These are phyloP conservation scores for Clonostachys byssicola DNA, from an alignment of 2,329 filamentous ascomycete genomes.

Conservation along the genomic window DNA sequence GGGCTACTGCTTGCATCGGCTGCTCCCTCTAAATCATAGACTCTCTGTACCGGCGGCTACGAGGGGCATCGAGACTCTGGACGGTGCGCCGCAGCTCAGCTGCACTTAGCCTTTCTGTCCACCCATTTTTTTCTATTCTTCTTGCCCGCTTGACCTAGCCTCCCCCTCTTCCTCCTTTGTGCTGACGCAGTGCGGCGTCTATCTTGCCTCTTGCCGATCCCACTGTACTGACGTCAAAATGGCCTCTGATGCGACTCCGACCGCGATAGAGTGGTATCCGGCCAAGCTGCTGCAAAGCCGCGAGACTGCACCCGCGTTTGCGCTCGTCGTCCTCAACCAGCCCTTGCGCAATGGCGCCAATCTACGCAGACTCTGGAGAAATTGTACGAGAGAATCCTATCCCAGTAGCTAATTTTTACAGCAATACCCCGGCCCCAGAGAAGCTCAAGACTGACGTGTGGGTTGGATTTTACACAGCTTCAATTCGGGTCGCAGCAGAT, in stretches of 20 bases:
- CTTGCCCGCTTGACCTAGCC: neutral
- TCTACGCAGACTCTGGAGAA: slow-evolving; percentile 44
- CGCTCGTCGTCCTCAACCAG: slow-evolving; percentile 48
- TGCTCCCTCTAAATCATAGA: too few relatives aligned
- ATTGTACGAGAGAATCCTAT: slow-evolving; percentile 23
- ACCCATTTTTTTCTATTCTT: neutral
- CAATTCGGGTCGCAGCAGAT: slow-evolving; percentile 76
- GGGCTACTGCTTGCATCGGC: too few relatives aligned
- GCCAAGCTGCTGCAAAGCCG: slow-evolving; percentile 27
- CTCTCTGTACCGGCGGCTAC: too few relatives aligned
- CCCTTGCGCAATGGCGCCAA: slow-evolving; percentile 38
- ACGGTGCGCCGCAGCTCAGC: too few relatives aligned
- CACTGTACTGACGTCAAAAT: neutral
- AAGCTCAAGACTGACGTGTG: neutral
- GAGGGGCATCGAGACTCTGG: too few relatives aligned
- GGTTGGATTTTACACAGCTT: slow-evolving; percentile 36
- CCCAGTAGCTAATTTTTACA: neutral
- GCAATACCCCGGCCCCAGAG: neutral
- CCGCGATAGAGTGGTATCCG: slow-evolving; percentile 31
- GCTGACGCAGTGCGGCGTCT: neutral
- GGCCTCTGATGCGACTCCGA: neutral
- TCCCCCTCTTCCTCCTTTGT: neutral
- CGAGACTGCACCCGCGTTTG: slow-evolving; percentile 26
- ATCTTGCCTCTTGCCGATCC: neutral
- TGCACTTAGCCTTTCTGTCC: neutral